A percentile compares a stretch with the other conserved stretches of the same genome.
These are phyloP conservation scores for sorghum (Sorghum bicolor) DNA, from an alignment of 176 grass and related monocot genomes.

Conservation along the genomic window Sorghum_bicolor_NCBIv3 NC_012872.2:63914001-63914500, in stretches of 20 bases:
- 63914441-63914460: not conserved
- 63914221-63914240: constrained; percentile 61
- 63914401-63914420: not conserved
- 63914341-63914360: not conserved
- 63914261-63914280: constrained; percentile 71
- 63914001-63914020: not conserved
- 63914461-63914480: not conserved
- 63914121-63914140: not conserved
- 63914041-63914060: not conserved
- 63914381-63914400: not conserved
- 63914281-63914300: constrained; percentile 24
- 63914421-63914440: not conserved
- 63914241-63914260: constrained; percentile 76
- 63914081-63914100: not conserved
- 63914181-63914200: constrained; percentile 68
- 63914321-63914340: not conserved
- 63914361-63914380: not conserved
- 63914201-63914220: constrained; percentile 72
- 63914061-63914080: not conserved
- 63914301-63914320: not conserved
- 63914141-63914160: constrained; percentile 21
- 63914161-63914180: constrained; percentile 78
- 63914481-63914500: constrained; percentile 11
- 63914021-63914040: constrained; percentile 13
- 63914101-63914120: not conserved